phyloP scores from a whole-genome alignment of 805 yeast species.

The Candida ipomoeae region DNA sequence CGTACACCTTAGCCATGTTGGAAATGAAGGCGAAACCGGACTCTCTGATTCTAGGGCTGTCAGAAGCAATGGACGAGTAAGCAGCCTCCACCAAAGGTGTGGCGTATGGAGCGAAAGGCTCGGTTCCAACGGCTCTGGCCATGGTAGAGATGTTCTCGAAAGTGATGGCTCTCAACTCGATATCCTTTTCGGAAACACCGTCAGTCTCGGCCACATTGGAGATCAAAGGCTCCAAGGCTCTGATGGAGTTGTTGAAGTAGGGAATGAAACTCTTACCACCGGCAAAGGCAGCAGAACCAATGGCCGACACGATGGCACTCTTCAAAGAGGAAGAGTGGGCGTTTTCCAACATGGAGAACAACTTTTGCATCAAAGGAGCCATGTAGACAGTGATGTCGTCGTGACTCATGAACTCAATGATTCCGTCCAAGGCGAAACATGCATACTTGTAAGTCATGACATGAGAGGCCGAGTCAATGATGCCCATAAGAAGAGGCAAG shows the following conservation, averaged over 20 bases:
- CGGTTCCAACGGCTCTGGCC: conserved; percentile 96
- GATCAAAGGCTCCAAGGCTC: conserved; percentile 77
- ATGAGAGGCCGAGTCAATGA: conserved; percentile 81
- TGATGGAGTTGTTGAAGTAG: conserved; percentile 76
- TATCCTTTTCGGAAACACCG: conserved; percentile 82
- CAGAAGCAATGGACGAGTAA: conserved; percentile 69
- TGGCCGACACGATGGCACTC: conserved; percentile 84
- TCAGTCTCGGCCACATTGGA: conserved; percentile 62
- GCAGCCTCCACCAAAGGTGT: conserved; percentile 87
- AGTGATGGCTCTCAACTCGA: conserved; percentile 86
- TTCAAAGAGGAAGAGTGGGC: conserved; percentile 73
- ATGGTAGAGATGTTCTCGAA: conserved; percentile 91
- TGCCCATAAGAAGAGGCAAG: conserved; percentile 79
- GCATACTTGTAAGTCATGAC: conserved; percentile 86
- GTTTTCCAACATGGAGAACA: conserved; percentile 75
- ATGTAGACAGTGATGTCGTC: conserved; percentile 79
- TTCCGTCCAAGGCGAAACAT: conserved; percentile 84
- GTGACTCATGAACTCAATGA: conserved; percentile 85
- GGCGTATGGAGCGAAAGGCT: conserved; percentile 79
- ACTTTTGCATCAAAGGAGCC: conserved; percentile 85
- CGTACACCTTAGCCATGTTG: conserved; percentile 92
- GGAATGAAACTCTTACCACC: conserved; percentile 86
- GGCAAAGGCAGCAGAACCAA: conserved; percentile 96
- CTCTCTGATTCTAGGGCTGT: conserved; percentile 84
- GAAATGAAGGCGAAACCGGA: conserved; percentile 91